Evolutionary conservation across 2,329 filamentous ascomycete genomes (phyloP).

Genomic region (Balansia obtecta): DNA sequence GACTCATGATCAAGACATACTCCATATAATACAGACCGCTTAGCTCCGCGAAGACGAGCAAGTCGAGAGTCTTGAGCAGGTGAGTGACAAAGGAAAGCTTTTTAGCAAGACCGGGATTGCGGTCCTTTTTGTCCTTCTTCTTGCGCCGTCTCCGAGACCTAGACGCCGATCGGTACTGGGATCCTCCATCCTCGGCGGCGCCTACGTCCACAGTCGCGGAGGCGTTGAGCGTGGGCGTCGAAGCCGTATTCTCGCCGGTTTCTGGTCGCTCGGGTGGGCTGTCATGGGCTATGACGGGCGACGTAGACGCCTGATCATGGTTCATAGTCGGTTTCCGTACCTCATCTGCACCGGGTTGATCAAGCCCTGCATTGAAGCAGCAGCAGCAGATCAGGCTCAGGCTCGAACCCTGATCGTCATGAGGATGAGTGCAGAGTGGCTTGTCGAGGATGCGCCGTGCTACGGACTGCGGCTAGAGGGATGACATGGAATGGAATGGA

Average conservation of each 20-base stretch:
- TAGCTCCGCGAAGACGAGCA: slow-evolving; percentile 51
- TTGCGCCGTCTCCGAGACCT: slow-evolving; percentile 22
- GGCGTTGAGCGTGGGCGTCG: background rate
- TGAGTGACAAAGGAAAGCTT: slow-evolving; percentile 50
- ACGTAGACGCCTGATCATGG: slow-evolving; percentile 34
- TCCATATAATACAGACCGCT: slow-evolving; percentile 60
- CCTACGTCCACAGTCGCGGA: background rate
- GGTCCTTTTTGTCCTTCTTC: slow-evolving; percentile 24
- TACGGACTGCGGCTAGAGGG: background rate
- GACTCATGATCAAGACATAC: slow-evolving; percentile 27
- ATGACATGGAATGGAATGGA: background rate
- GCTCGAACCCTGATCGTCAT: slow-evolving; percentile 13
- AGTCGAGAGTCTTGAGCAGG: slow-evolving; percentile 48
- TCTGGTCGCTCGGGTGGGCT: slow-evolving; percentile 6
- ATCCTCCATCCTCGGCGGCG: slow-evolving; percentile 5
- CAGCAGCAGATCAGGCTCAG: slow-evolving; percentile 7
- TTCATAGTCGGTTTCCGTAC: slow-evolving; percentile 31
- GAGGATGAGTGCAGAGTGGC: slow-evolving; percentile 8
- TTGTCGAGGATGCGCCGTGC: background rate
- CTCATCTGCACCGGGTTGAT: slow-evolving; percentile 20
- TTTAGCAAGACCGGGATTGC: slow-evolving; percentile 34
- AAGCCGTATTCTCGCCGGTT: background rate
- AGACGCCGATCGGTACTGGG: slow-evolving; percentile 12
- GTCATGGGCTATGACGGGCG: slow-evolving; percentile 22
- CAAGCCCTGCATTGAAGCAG: slow-evolving; percentile 20